Conservation (phyloP, 352 stramenopile species). For the Stramenopiles sp. region DNA sequence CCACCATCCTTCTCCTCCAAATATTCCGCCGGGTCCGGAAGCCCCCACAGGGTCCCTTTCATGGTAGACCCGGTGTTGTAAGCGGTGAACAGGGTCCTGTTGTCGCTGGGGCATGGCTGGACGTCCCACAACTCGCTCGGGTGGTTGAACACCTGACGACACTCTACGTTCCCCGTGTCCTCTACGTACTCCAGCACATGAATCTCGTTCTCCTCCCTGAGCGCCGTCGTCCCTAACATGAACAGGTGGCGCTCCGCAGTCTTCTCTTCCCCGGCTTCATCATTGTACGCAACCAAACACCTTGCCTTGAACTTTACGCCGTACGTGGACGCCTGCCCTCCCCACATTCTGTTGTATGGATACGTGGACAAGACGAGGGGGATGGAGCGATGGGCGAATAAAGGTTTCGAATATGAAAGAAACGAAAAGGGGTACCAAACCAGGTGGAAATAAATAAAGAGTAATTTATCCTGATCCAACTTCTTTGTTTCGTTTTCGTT, state of each 20-base stretch:
- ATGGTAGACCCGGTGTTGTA: background rate
- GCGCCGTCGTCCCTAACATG: constrained; percentile 16
- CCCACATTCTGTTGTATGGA: too few relatives aligned
- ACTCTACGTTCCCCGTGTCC: constrained; percentile 16
- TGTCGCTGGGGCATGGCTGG: constrained; percentile 13
- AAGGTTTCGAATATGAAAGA: too few relatives aligned
- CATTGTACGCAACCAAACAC: constrained; percentile 13
- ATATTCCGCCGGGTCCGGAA: constrained; percentile 12
- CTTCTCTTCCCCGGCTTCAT: too few relatives aligned
- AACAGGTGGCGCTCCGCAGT: constrained; percentile 16
- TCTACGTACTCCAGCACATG: constrained; percentile 17
- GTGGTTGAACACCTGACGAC: constrained; percentile 4
- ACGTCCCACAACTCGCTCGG: constrained; percentile 18
- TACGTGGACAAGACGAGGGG: too few relatives aligned
- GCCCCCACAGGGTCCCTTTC: constrained; percentile 7
- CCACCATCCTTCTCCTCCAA: background rate
- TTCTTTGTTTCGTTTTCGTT: too few relatives aligned
- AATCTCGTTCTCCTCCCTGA: constrained; percentile 18
- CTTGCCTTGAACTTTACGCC: too few relatives aligned
- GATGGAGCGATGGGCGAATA: too few relatives aligned
- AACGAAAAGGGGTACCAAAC: constrained; percentile 16
- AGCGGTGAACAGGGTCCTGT: constrained; percentile 10
- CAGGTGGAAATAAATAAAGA: constrained; percentile 7
- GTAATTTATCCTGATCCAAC: constrained; percentile 14
- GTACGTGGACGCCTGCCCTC: too few relatives aligned